Evolutionary conservation across 805 yeast species (phyloP), one percentile per base, ranked within the genome.

Genomic region (Kuraishia hungarica): DNA sequence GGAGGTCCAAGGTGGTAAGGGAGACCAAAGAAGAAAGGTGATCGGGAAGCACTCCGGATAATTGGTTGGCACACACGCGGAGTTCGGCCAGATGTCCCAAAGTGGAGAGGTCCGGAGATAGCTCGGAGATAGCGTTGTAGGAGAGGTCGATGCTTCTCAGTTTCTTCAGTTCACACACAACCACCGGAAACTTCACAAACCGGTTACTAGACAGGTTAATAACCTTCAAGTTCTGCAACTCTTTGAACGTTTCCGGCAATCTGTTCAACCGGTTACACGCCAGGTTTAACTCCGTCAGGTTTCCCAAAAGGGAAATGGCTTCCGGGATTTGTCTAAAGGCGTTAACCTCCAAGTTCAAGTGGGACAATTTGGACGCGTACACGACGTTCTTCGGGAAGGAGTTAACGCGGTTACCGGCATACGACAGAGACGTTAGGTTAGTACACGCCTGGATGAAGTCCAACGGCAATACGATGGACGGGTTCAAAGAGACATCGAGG

Each of bases 401-500:
- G 7, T 86, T 81, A 23, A 88, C 82, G 55, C 94, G 86, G 61
- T 87, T 87, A 58, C 83, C 77, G 0, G 88, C 82, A 73, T 84
- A 89, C 55, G 83, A 78, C 58, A 91, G 75, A 54, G 81, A 79
- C 26, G 80, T 77, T 62, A 91, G 74, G 63, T 88, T 88, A 48
- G 82, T 79, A 60, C 96, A 89, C 23, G 72, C 81, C 65, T 90
- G 96, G 62, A 92, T 83, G 66, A 92, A 92, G 64, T 91, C 97
- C 55, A 82, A 72, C 0, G 97, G 96, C 39, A 92, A 73, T 57
- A 84, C 82, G 54, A 93, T 85, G 19, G 96, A 87, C 2, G 97
- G 96, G 66, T 92, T 92, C 59, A 86, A 82, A 1, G 96, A 87
- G 8, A 90, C 89, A 67, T 92, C 93, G 58, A 92, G 74, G 58